phyloP scores from a whole-genome alignment of 495 filamentous ascomycete species.

The Saxophila tyrrhenica region DNA sequence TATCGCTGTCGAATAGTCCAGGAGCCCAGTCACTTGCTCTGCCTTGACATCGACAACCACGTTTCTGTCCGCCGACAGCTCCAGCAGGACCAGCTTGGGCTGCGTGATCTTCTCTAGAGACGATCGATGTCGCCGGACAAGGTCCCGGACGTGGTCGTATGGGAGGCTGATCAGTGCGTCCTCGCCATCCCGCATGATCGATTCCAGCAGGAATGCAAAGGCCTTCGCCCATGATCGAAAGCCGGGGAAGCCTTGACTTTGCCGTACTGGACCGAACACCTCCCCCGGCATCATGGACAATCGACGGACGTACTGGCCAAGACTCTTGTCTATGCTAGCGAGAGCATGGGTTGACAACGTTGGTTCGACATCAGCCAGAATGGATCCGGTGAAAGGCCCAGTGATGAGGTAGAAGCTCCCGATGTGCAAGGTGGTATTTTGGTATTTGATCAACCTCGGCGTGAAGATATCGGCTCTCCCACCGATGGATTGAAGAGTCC shows the following conservation, averaged over 20 bases:
- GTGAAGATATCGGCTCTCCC: slow-evolving; percentile 37
- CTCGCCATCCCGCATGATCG: slow-evolving; percentile 55
- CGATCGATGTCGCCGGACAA: slow-evolving; percentile 34
- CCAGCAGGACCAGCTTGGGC: slow-evolving; percentile 47
- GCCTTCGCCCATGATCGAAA: slow-evolving; percentile 49
- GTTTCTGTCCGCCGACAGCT: slow-evolving; percentile 44
- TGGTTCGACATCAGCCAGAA: slow-evolving; percentile 32
- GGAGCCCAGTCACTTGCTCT: slow-evolving; percentile 29
- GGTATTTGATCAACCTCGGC: slow-evolving; percentile 42
- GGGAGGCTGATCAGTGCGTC: slow-evolving; percentile 57
- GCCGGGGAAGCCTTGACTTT: slow-evolving; percentile 38
- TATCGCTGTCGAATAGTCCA: slow-evolving; percentile 41
- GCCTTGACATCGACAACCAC: slow-evolving; percentile 45
- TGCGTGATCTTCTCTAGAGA: slow-evolving; percentile 45
- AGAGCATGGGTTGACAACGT: slow-evolving; percentile 6
- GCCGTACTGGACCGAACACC: slow-evolving; percentile 39
- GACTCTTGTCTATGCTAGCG: slow-evolving; percentile 35
- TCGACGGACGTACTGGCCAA: slow-evolving; percentile 27
- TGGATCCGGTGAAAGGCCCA: slow-evolving; percentile 38
- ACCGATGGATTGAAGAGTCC: slow-evolving; percentile 38
- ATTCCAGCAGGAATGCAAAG: slow-evolving; percentile 50
- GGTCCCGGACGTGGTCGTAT: slow-evolving; percentile 49
- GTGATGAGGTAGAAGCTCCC: slow-evolving; percentile 40
- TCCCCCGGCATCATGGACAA: slow-evolving; percentile 21
- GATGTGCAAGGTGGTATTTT: slow-evolving; percentile 30